Conservation (phyloP, 2,329 filamentous ascomycete species). For the Neofusicoccum kwambonambiense region DNA sequence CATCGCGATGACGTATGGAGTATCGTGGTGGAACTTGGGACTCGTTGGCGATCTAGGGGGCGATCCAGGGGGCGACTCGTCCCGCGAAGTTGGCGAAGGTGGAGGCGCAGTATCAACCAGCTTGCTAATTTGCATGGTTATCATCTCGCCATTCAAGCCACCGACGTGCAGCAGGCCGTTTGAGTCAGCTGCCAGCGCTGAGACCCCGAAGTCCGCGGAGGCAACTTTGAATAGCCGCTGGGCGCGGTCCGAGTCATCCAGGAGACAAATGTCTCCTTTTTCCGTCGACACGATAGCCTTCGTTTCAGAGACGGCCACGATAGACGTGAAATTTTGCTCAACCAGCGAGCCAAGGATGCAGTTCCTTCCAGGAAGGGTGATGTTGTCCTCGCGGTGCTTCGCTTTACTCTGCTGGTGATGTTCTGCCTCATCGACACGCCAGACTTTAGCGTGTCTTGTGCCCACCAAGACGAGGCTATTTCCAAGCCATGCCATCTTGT, state of each 20-base stretch:
- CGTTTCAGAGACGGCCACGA: constrained; percentile 67
- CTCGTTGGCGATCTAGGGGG: constrained; percentile 19
- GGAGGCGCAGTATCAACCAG: constrained; percentile 34
- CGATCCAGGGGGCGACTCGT: constrained; percentile 29
- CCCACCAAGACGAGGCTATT: constrained; percentile 80
- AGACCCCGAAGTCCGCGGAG: constrained; percentile 65
- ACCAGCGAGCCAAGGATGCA: constrained; percentile 78
- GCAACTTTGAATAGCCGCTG: constrained; percentile 69
- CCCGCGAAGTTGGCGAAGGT: constrained; percentile 35
- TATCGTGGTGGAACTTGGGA: constrained; percentile 21
- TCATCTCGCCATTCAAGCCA: constrained; percentile 61
- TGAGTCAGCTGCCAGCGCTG: constrained; percentile 61
- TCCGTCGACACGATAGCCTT: constrained; percentile 85
- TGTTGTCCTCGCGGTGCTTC: constrained; percentile 46
- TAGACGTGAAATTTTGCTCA: constrained; percentile 80
- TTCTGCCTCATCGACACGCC: constrained; percentile 72
- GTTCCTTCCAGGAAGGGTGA: constrained; percentile 79
- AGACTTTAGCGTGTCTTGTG: constrained; percentile 88
- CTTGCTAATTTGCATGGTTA: constrained; percentile 43
- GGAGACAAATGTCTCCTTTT: constrained; percentile 80
- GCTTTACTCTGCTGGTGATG: constrained; percentile 52
- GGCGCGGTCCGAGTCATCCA: constrained; percentile 73
- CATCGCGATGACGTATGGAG: constrained; percentile 38
- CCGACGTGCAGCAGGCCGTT: constrained; percentile 65
- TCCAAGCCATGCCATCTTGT: constrained; percentile 88